Percentiles rank a stretch among this genome's conserved stretches.
Conservation (phyloP, 345 rosid species). For the Pelargonium nanum region DNA sequence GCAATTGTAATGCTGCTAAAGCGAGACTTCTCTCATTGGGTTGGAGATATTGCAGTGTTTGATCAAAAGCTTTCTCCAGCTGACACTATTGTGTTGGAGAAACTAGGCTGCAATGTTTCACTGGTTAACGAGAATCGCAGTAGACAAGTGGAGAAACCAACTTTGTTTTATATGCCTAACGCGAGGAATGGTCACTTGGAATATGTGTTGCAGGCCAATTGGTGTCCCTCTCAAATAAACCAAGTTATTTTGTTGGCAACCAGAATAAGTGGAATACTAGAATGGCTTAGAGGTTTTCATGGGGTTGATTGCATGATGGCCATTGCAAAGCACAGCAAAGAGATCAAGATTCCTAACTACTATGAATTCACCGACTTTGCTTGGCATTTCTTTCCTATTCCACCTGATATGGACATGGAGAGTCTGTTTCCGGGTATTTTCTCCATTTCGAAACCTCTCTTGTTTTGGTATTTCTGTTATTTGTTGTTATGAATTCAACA, state of each 20-base stretch:
- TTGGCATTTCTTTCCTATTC: no score
- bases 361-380: no score
- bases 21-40: not conserved
- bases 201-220: not conserved
- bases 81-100: not conserved
- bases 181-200: not conserved
- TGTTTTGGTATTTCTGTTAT: no score
- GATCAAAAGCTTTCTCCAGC: not conserved
- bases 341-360: no score
- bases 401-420: no score
- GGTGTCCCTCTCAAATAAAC: not conserved
- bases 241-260: not conserved
- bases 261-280: no score
- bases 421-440: no score
- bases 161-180: not conserved
- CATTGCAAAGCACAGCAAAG: no score
- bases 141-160: not conserved
- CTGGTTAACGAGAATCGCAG: not conserved
- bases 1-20: not conserved
- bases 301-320: no score
- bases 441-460: no score
- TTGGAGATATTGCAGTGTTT: not conserved
- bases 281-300: no score
- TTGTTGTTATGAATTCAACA: no score
- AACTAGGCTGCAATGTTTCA: not conserved